Evolutionary conservation across 768 basidiomycete species (phyloP), one percentile per base, ranked within the genome.

Genomic region (Leucosporidium yakuticum): DNA sequence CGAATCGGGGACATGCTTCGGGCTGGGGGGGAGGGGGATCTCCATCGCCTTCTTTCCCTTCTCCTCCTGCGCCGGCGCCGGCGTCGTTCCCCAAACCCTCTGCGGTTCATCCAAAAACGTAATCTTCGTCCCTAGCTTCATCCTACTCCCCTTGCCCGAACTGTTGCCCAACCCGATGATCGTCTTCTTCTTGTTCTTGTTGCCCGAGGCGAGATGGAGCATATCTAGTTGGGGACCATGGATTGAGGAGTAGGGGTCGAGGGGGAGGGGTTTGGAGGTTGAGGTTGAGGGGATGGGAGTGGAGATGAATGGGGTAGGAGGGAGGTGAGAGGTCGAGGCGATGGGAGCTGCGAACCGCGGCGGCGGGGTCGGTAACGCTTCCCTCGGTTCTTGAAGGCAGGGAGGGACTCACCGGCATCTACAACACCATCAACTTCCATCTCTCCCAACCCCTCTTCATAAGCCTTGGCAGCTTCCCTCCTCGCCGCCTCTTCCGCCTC

Each of bases 181-280:
- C 12, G 6, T 14, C 48, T 61, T 61, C 31, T 51, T 50, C 60
- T 61, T 61, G 27, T 61, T 61, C 60, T 61, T 61, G 49, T 61
- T 61, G 23, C 60, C 60, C 31, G 1, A 15, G 2, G 60, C 60
- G 32, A 61, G 60, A 23, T 49, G 48, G 1, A 50, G 31, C 60
- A 61, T 61, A 25, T 39, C 32, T 25, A 60, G 44, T 48, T 48
- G 23, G n/a, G 59, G 44, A 17, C 20, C 47, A 17, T 25, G 20
- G 27, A 49, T 9, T 21, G 34, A 21, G 57, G 34, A 39, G 57
- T 58, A 58, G 31, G 57, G 57, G 34, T 58, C 57, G 8, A 27
- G 58, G n/a, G 27, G 59, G 47, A 31, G 59, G 44, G 11, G 31
- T 25, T 14, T 8, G 25, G 39, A 50, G 49, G 56, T 21, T 20